Evolutionary conservation across 257 asterid species (phyloP).

Genomic region (Fraxinus quadrangulata): DNA sequence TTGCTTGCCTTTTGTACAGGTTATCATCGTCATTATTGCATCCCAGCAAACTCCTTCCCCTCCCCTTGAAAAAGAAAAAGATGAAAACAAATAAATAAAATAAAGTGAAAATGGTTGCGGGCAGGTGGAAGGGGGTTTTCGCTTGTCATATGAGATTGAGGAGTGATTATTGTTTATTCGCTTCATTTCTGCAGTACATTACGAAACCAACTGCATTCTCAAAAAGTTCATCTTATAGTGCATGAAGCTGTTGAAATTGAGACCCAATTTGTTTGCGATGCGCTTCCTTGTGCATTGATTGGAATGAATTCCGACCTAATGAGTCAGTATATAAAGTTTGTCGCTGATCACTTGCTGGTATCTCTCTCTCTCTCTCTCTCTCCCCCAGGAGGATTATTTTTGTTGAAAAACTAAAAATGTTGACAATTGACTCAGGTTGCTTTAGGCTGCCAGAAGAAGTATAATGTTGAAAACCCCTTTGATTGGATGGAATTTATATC

Average conservation of each 20-base stretch:
- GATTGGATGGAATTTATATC: slow-evolving; percentile 89
- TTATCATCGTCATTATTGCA: slow-evolving; percentile 17
- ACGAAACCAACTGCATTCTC: slow-evolving; percentile 47
- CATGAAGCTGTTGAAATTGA: slow-evolving; percentile 84
- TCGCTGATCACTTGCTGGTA: slow-evolving; percentile 77
- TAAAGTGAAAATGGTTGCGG: slow-evolving; percentile 14
- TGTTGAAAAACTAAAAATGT: slow-evolving; percentile 1
- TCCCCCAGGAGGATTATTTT: neutral
- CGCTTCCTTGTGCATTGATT: slow-evolving; percentile 82
- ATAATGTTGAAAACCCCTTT: slow-evolving; percentile 68
- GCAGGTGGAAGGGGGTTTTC: neutral
- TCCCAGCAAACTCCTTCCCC: neutral
- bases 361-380: slow-evolving; percentile 25
- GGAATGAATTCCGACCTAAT: slow-evolving; percentile 71
- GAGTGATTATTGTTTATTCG: slow-evolving; percentile 4
- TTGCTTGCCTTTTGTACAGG: slow-evolving; percentile 82
- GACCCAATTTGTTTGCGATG: slow-evolving; percentile 71
- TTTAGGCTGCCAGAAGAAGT: slow-evolving; percentile 56
- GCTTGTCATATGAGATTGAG: neutral
- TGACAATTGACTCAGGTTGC: slow-evolving; percentile 43
- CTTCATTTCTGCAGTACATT: slow-evolving; percentile 46
- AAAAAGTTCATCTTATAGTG: slow-evolving; percentile 65
- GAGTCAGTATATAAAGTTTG: slow-evolving; percentile 74
- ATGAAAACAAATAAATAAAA: neutral
- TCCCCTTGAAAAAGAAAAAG: neutral